Conservation (phyloP, 768 basidiomycete genomes). For the Panellus pusillus region DNA sequence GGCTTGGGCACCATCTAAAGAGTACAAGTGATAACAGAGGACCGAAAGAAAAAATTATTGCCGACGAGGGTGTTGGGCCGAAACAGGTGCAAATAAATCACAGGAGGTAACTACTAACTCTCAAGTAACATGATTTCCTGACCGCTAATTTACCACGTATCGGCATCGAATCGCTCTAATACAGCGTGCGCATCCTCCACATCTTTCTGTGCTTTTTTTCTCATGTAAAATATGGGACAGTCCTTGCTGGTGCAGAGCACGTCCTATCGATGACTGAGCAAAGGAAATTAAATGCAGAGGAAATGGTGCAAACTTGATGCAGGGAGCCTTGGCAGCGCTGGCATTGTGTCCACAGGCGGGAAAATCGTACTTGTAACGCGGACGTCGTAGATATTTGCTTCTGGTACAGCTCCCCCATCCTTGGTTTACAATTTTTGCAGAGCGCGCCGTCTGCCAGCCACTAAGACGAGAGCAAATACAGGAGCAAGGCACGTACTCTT, state of each 20-base stretch:
- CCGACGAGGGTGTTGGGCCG: neutral
- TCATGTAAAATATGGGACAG: conserved; percentile 98
- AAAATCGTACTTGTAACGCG: conserved; percentile 84
- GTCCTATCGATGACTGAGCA: conserved; percentile 52
- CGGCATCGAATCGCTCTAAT: conserved; percentile 82
- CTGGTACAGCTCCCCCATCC: conserved; percentile 87
- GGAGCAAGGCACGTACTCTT: conserved; percentile 47
- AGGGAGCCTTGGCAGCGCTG: conserved; percentile 98
- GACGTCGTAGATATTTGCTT: conserved; percentile 81
- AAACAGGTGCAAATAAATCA: neutral
- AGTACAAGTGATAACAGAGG: neutral
- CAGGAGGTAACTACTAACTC: neutral
- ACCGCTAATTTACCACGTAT: conserved; percentile 55
- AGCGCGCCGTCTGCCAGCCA: conserved; percentile 75
- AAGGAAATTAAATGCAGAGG: neutral
- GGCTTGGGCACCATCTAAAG: conserved; percentile 39
- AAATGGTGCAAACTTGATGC: conserved; percentile 63
- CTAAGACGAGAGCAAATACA: neutral
- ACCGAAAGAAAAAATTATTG: conserved; percentile 1
- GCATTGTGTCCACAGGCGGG: conserved; percentile 97
- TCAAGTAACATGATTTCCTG: neutral
- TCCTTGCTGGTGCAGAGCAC: conserved; percentile 96
- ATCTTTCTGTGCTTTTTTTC: conserved; percentile 98
- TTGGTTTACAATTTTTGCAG: conserved; percentile 88
- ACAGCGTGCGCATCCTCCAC: conserved; percentile 81